A percentile compares a stretch with the other conserved stretches of the same genome.
Evolutionary conservation across 2,329 filamentous ascomycete genomes (phyloP).

Genomic region (Aspergillus niger): DNA sequence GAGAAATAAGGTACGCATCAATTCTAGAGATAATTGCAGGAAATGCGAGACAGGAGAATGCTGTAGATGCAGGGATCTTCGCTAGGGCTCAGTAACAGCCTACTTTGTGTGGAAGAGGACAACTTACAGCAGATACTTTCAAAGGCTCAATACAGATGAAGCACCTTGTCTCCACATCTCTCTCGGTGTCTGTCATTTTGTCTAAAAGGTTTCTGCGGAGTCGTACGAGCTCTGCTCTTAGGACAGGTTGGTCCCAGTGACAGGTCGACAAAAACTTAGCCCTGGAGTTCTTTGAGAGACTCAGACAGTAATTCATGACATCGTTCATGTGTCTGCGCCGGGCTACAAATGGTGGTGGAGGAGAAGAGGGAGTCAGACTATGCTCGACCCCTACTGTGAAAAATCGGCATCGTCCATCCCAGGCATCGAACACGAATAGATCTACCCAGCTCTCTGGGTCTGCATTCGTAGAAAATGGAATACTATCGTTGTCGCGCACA

Average conservation of each 20-base stretch:
- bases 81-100: slow-evolving; percentile 19
- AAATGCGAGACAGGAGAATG: slow-evolving; percentile 72
- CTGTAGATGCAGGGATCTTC: slow-evolving; percentile 69
- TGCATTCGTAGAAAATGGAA: slow-evolving; percentile 50
- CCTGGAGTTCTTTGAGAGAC: slow-evolving; percentile 67
- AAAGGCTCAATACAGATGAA: slow-evolving; percentile 78
- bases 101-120: not conserved
- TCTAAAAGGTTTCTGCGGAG: slow-evolving; percentile 84
- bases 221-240: slow-evolving; percentile 72
- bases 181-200: slow-evolving; percentile 57
- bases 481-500: slow-evolving; percentile 43
- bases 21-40: slow-evolving; percentile 83
- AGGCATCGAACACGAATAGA: slow-evolving; percentile 58
- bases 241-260: slow-evolving; percentile 74
- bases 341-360: slow-evolving; percentile 36
- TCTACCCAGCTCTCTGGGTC: slow-evolving; percentile 45
- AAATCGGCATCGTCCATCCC: slow-evolving; percentile 61
- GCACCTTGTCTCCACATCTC: slow-evolving; percentile 53
- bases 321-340: slow-evolving; percentile 54
- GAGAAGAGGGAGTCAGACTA: slow-evolving; percentile 34
- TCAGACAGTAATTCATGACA: slow-evolving; percentile 83
- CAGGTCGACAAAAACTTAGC: slow-evolving; percentile 52
- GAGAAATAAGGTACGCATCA: slow-evolving; percentile 76
- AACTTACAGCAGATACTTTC: slow-evolving; percentile 70
- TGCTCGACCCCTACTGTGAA: slow-evolving; percentile 48